phyloP scores from a whole-genome alignment of 371 early-diverging fungal species.

The Lichtheimia hyalospora region DNA sequence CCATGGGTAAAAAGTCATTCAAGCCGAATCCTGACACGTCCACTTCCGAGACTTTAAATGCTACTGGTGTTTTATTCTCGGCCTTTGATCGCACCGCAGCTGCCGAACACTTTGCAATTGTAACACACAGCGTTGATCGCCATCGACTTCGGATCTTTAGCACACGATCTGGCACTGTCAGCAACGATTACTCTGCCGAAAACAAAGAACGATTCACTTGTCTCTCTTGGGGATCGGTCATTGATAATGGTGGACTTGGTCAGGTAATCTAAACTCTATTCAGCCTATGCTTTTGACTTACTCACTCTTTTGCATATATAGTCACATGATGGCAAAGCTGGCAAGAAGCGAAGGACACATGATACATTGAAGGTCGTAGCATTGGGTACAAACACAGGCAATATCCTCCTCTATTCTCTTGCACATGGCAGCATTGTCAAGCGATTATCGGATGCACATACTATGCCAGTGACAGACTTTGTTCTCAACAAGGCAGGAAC shows the following conservation, averaged over 20 bases:
- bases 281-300: background rate
- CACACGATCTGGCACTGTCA: constrained; percentile 64
- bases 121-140: constrained; percentile 70
- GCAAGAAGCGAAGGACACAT: constrained; percentile 49
- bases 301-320: background rate
- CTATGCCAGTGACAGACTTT: constrained; percentile 69
- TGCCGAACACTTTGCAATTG: constrained; percentile 67
- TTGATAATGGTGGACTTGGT: constrained; percentile 40
- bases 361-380: constrained; percentile 55
- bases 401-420: constrained; percentile 64
- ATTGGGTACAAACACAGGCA: constrained; percentile 66
- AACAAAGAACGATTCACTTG: constrained; percentile 63
- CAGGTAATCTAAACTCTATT: constrained; percentile 26
- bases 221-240: constrained; percentile 62
- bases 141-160: constrained; percentile 73
- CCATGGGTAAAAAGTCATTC: constrained; percentile 13
- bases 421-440: constrained; percentile 61
- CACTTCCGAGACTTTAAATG: constrained; percentile 8
- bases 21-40: constrained; percentile 18
- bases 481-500: constrained; percentile 59
- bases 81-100: constrained; percentile 54
- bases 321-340: constrained; percentile 30
- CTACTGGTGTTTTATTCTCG: constrained; percentile 46
- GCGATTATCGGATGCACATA: constrained; percentile 53
- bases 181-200: constrained; percentile 58